Base-by-base conservation (phyloP, 208 protist genomes). In the Phytomonas sp. region DNA sequence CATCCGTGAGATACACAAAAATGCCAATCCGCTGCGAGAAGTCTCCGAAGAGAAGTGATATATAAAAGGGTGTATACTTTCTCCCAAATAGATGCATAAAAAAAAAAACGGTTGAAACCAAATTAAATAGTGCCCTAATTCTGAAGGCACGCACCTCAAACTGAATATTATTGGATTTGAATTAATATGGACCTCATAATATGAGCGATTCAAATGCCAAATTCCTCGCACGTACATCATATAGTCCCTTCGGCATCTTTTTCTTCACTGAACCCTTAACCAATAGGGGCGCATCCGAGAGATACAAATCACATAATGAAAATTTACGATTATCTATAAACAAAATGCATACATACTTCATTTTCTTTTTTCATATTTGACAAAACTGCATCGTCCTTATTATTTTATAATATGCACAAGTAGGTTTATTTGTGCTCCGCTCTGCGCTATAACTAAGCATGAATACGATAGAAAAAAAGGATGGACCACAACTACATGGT, bases 1-100 rank as follows among this genome's bases (percentile, higher is more conserved):
- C 9, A 66, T n/a, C 62, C 61, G 34, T 68, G 40, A 71, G 43
- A 67, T 61, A 65, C 70, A 71, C 60, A 53, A 62, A 63, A 29
- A 64, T 65, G 51, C 40, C 36, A 36, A 56, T 63, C 37, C 23
- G 40, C 29, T 31, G 67, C 23, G 43, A 67, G 1, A 69, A n/a
- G 62, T 28, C 53, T 6, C 23, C 26, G 60, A 43, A 76, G 63
- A 66, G 36, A 71, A 59, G 65, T 53, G 26, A 59, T 43, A 28
- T 59, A 70, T 46, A 40, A 28, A 43, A 51, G 0, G 43, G 36
- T 29, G 34, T 34, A 6, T 51, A 60, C 33, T 70, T 43, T 53
- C 13, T 36, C 23, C 17, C 34, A 64, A 28, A 64, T 66, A 56
- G 15, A 72, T 29, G 2, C 32, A 30, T 72, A 65, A 53, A 56